Evolutionary conservation across 495 filamentous ascomycete species (phyloP).

Genomic region (Parathielavia appendiculata): DNA sequence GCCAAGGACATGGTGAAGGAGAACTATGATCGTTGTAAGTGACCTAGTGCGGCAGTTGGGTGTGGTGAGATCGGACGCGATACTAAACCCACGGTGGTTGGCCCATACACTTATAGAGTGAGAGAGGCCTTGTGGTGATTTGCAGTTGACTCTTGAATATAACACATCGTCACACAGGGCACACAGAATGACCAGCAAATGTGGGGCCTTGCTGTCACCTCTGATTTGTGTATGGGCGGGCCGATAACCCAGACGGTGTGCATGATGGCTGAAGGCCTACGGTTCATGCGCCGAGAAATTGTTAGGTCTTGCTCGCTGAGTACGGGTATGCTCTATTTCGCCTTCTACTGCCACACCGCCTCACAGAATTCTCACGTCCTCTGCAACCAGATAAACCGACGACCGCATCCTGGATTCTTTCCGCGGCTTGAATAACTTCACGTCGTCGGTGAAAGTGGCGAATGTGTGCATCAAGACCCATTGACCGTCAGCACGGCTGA

Average conservation of each 20-base stretch:
- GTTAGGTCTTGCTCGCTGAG: constrained; percentile 1
- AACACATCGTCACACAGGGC: too few relatives aligned
- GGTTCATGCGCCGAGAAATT: constrained; percentile 7
- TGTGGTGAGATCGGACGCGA: too few relatives aligned
- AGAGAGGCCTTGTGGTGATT: too few relatives aligned
- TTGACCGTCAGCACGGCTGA: too few relatives aligned
- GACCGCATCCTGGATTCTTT: constrained; percentile 40
- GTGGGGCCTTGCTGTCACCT: not conserved
- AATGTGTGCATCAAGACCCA: constrained; percentile 43
- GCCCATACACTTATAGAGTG: too few relatives aligned
- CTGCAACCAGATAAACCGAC: constrained; percentile 55
- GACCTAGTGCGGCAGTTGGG: too few relatives aligned
- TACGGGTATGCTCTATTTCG: constrained; percentile 37
- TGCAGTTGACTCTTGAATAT: too few relatives aligned
- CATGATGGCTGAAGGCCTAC: not conserved
- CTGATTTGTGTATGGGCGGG: not conserved
- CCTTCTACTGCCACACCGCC: constrained; percentile 42
- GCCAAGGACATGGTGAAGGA: too few relatives aligned
- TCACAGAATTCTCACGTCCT: constrained; percentile 35
- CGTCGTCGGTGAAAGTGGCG: constrained; percentile 35
- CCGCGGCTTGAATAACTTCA: constrained; percentile 48
- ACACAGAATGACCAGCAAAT: constrained; percentile 4
- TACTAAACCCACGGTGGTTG: too few relatives aligned
- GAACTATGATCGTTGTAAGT: too few relatives aligned
- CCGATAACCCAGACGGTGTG: not conserved